Evolutionary conservation across 2,329 filamentous ascomycete species (phyloP).

Genomic region (Shiraia sp.): DNA sequence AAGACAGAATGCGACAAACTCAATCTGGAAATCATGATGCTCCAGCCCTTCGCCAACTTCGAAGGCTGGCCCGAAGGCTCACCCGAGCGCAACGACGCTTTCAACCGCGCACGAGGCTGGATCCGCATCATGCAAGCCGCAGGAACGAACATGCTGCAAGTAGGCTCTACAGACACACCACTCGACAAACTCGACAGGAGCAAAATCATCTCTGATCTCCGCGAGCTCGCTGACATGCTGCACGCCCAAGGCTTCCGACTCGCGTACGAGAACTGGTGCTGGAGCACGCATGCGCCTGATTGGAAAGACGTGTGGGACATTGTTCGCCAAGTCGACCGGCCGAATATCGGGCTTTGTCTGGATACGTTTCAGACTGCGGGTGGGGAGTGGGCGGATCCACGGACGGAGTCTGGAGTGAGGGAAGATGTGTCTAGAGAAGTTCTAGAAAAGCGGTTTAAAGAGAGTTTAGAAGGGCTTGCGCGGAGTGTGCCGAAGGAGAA

Average conservation of each 20-base stretch:
- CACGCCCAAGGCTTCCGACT: slow-evolving; percentile 61
- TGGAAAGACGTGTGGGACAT: slow-evolving; percentile 75
- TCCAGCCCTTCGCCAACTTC: slow-evolving; percentile 77
- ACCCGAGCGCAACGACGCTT: slow-evolving; percentile 63
- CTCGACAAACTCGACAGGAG: slow-evolving; percentile 57
- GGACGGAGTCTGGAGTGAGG: slow-evolving; percentile 62
- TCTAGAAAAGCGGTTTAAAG: slow-evolving; percentile 55
- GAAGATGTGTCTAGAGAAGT: slow-evolving; percentile 53
- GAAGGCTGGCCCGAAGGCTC: slow-evolving; percentile 70
- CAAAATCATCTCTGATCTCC: slow-evolving; percentile 64
- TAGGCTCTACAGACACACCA: slow-evolving; percentile 65
- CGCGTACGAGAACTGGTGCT: slow-evolving; percentile 84
- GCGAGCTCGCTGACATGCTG: slow-evolving; percentile 59
- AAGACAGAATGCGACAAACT: slow-evolving; percentile 58
- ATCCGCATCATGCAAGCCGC: slow-evolving; percentile 70
- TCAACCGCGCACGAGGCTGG: slow-evolving; percentile 67
- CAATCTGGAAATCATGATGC: slow-evolving; percentile 66
- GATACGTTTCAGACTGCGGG: slow-evolving; percentile 79
- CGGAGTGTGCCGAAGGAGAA: slow-evolving; percentile 66
- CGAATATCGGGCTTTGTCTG: slow-evolving; percentile 73
- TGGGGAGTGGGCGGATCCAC: slow-evolving; percentile 74
- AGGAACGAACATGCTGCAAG: slow-evolving; percentile 71
- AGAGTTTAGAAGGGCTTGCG: slow-evolving; percentile 61
- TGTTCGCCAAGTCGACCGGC: slow-evolving; percentile 62
- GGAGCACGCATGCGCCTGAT: slow-evolving; percentile 69